Conservation (phyloP, 192 early-diverging fungal species). For the Coemansia sp. region DNA sequence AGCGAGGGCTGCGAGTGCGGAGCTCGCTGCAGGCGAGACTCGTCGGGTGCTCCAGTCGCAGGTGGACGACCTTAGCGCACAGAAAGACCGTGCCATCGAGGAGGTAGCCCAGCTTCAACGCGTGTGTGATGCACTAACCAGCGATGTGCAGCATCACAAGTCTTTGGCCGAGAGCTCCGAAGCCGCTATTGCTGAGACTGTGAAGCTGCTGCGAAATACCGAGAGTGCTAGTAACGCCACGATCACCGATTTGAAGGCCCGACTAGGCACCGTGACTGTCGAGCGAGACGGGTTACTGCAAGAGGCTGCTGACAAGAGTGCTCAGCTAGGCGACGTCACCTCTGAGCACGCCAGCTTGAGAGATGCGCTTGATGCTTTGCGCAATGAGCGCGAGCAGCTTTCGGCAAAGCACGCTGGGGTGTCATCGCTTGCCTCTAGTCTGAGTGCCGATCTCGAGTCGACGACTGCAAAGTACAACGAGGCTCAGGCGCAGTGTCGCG, state of each 20-base stretch:
- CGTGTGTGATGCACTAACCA: not conserved
- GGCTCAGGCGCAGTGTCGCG: not conserved
- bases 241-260: not conserved
- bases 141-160: conserved; percentile 3
- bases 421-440: not conserved
- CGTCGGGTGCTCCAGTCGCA: not conserved
- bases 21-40: not conserved
- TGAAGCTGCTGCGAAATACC: not conserved
- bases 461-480: conserved; percentile 1
- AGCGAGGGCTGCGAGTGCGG: not conserved
- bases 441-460: conserved; percentile 1
- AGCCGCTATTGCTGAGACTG: not conserved
- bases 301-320: not conserved
- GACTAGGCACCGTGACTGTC: not conserved
- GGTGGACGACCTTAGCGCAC: conserved; percentile 8
- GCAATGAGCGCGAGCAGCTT: not conserved
- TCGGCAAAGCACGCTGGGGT: not conserved
- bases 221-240: not conserved
- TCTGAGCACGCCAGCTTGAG: not conserved
- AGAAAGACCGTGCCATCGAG: not conserved
- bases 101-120: not conserved
- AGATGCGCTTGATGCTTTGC: conserved; percentile 1
- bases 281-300: conserved; percentile 3
- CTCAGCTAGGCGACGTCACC: not conserved
- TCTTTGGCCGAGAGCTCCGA: not conserved